A percentile compares a stretch with the other conserved stretches of the same genome.
These are phyloP conservation scores for Aspergillus novoparasiticus DNA, from an alignment of 2,329 filamentous ascomycete species.

Conservation along the genomic window DNA sequence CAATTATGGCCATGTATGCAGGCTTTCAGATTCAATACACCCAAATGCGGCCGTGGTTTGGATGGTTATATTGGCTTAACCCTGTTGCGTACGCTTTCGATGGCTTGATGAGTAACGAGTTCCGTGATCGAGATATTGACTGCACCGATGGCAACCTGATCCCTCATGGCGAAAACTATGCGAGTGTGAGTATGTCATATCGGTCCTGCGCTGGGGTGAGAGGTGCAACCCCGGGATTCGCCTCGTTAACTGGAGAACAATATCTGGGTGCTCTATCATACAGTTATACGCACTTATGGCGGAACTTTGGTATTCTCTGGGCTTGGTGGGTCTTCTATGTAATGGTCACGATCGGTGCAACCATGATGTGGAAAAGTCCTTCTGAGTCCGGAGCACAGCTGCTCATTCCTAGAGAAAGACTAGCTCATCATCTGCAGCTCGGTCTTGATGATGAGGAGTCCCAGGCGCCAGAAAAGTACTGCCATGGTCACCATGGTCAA, in stretches of 20 bases:
- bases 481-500: not conserved
- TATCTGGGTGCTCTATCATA: slow-evolving; percentile 60
- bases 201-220: slow-evolving; percentile 58
- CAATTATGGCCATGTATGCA: slow-evolving; percentile 35
- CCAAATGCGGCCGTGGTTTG: slow-evolving; percentile 54
- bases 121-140: slow-evolving; percentile 29
- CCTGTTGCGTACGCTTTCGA: slow-evolving; percentile 37
- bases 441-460: not conserved
- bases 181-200: slow-evolving; percentile 19
- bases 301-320: slow-evolving; percentile 63
- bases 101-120: slow-evolving; percentile 33
- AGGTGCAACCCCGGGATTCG: slow-evolving; percentile 54
- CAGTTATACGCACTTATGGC: slow-evolving; percentile 54
- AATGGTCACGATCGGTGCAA: slow-evolving; percentile 58
- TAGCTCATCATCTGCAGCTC: not conserved
- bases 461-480: not conserved
- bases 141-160: slow-evolving; percentile 34
- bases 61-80: slow-evolving; percentile 38
- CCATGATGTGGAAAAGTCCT: slow-evolving; percentile 54
- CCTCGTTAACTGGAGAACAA: slow-evolving; percentile 55
- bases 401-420: slow-evolving; percentile 60
- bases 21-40: slow-evolving; percentile 46
- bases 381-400: slow-evolving; percentile 53
- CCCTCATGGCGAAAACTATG: slow-evolving; percentile 30
- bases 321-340: slow-evolving; percentile 64